Conservation (phyloP, 108 stramenopile genomes). For the Skeletonema tropicum region DNA sequence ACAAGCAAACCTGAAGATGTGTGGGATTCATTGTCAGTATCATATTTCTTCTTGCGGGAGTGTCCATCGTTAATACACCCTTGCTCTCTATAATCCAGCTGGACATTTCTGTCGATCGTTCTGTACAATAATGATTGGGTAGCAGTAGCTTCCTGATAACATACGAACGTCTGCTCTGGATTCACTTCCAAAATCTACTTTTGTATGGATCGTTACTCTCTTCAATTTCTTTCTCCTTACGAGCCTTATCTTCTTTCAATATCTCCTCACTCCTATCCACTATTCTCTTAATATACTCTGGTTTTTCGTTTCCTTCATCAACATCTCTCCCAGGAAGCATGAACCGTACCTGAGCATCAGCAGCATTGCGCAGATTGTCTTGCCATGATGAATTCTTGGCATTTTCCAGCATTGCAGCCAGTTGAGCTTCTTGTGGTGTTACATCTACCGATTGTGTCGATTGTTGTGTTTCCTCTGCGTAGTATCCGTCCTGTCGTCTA, state of each 20-base stretch:
- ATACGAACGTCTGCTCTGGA: neutral
- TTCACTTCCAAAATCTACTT: slow-evolving; percentile 36
- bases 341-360: slow-evolving; percentile 57
- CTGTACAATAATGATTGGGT: neutral
- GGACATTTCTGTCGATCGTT: neutral
- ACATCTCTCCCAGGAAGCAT: slow-evolving; percentile 50
- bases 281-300: slow-evolving; percentile 54
- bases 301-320: slow-evolving; percentile 14
- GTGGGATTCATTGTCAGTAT: slow-evolving; percentile 10
- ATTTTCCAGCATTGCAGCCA: slow-evolving; percentile 64
- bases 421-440: slow-evolving; percentile 50
- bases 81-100: neutral
- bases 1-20: neutral
- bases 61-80: slow-evolving; percentile 2
- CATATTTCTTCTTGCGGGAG: slow-evolving; percentile 30
- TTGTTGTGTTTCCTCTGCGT: neutral
- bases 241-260: slow-evolving; percentile 42
- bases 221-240: slow-evolving; percentile 33
- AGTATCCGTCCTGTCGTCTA: neutral
- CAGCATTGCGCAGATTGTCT: slow-evolving; percentile 57
- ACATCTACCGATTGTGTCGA: slow-evolving; percentile 1
- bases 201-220: slow-evolving; percentile 17
- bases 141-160: too few relatives aligned
- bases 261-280: slow-evolving; percentile 54
- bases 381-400: slow-evolving; percentile 59